Percentiles rank a stretch among this genome's conserved stretches.
These are phyloP conservation scores for Austroboletus niveus DNA, from an alignment of 1,284 basidiomycete species.

Conservation along the genomic window DNA sequence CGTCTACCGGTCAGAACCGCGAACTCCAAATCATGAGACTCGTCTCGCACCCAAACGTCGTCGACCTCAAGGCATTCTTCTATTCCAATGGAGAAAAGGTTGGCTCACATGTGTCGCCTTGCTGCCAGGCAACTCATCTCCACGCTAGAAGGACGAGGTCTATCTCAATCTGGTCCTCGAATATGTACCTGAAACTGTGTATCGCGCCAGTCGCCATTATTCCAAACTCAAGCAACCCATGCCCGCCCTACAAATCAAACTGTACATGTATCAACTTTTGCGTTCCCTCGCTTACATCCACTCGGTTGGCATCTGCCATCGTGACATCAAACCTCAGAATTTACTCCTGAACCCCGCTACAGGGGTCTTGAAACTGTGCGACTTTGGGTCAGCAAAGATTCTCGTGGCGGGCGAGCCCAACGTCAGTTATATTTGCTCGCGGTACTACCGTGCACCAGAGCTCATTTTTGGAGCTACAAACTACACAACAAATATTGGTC, in stretches of 20 bases:
- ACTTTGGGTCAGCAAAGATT: constrained; percentile 99
- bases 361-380: constrained; percentile 96
- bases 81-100: constrained; percentile 99
- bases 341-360: constrained; percentile 95
- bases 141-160: constrained; percentile 92
- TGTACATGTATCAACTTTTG: constrained; percentile 97
- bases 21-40: constrained; percentile 99
- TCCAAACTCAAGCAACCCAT: constrained; percentile 99
- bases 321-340: constrained; percentile 99
- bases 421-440: constrained; percentile 99
- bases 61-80: constrained; percentile 97
- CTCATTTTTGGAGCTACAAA: constrained; percentile 99
- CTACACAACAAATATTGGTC: constrained; percentile 99
- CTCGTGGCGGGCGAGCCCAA: constrained; percentile 97
- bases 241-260: constrained; percentile 99
- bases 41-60: constrained; percentile 96
- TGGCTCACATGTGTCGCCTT: constrained; percentile 22
- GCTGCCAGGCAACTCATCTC: constrained; percentile 5
- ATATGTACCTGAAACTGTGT: constrained; percentile 99
- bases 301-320: constrained; percentile 96
- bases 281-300: constrained; percentile 98
- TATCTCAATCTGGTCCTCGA: constrained; percentile 99
- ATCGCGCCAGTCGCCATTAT: constrained; percentile 97
- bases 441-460: constrained; percentile 99
- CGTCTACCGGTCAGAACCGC: constrained; percentile 72